A percentile compares a stretch with the other conserved stretches of the same genome.
These are phyloP conservation scores for Cyberlindnera mycetangii DNA, from an alignment of 805 yeast genomes.

Conservation along the genomic window DNA sequence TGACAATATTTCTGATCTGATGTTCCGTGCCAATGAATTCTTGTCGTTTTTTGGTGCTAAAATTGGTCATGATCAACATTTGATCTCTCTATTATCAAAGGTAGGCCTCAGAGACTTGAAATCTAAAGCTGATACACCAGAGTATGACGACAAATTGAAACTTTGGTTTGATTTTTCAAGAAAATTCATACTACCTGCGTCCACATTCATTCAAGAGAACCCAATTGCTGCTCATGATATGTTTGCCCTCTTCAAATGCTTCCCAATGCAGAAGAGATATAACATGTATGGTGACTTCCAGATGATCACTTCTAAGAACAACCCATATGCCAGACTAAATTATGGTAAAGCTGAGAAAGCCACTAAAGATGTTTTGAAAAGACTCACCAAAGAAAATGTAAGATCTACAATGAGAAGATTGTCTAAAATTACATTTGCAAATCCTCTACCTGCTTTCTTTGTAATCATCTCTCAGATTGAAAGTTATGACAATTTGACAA, in stretches of 20 bases:
- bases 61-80: constrained; percentile 43
- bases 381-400: constrained; percentile 79
- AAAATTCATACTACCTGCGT: constrained; percentile 61
- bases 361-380: constrained; percentile 72
- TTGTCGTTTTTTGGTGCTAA: constrained; percentile 54
- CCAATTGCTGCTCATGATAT: constrained; percentile 61
- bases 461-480: constrained; percentile 80
- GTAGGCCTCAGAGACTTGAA: constrained; percentile 45
- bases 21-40: constrained; percentile 45
- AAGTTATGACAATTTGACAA: constrained; percentile 84
- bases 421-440: constrained; percentile 67
- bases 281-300: constrained; percentile 79
- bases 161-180: constrained; percentile 63
- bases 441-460: constrained; percentile 75
- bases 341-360: constrained; percentile 70
- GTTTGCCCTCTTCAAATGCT: constrained; percentile 49
- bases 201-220: constrained; percentile 46
- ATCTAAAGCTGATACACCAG: constrained; percentile 7
- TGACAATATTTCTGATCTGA: constrained; percentile 40
- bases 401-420: constrained; percentile 67
- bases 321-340: constrained; percentile 53
- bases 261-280: constrained; percentile 62
- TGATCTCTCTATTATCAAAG: constrained; percentile 59
- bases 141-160: constrained; percentile 22
- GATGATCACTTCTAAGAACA: constrained; percentile 52